phyloP scores from a whole-genome alignment of 106 monocot species.

The Xerophyta viscosa region DNA sequence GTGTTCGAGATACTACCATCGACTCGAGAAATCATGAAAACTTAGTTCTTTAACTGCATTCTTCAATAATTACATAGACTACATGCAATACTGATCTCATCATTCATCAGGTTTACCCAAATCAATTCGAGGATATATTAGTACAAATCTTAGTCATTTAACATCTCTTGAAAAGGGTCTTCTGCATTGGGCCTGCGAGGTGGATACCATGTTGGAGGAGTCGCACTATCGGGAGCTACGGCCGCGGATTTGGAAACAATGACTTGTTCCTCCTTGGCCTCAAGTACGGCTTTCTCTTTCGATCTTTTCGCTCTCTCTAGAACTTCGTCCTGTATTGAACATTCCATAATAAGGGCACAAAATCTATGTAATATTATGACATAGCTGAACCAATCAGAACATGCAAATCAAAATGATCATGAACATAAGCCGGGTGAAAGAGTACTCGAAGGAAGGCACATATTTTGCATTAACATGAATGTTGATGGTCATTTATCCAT shows the following conservation, averaged over 20 bases:
- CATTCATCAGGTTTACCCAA: neutral
- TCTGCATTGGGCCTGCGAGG: conserved; percentile 1
- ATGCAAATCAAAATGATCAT: neutral
- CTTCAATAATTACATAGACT: no score
- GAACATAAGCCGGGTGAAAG: no score
- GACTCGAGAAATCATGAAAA: no score
- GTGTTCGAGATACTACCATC: no score
- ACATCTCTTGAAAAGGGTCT: conserved; percentile 13
- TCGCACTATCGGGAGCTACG: neutral
- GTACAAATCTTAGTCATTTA: conserved; percentile 2
- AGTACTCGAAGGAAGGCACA: neutral
- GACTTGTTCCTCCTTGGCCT: conserved; percentile 27
- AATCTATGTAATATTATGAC: neutral
- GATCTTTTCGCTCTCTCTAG: conserved; percentile 52
- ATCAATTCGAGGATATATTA: neutral
- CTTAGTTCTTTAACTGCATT: no score
- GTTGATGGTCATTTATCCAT: neutral
- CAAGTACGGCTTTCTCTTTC: conserved; percentile 60
- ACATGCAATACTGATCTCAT: neutral
- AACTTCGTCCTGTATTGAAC: conserved; percentile 54
- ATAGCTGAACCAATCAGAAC: neutral
- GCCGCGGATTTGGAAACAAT: conserved; percentile 16
- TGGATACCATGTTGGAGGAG: conserved; percentile 9
- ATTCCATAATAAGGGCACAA: neutral
- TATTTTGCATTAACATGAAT: neutral